Evolutionary conservation across 257 asterid genomes (phyloP).

Genomic region (Solanum bulbocastanum): DNA sequence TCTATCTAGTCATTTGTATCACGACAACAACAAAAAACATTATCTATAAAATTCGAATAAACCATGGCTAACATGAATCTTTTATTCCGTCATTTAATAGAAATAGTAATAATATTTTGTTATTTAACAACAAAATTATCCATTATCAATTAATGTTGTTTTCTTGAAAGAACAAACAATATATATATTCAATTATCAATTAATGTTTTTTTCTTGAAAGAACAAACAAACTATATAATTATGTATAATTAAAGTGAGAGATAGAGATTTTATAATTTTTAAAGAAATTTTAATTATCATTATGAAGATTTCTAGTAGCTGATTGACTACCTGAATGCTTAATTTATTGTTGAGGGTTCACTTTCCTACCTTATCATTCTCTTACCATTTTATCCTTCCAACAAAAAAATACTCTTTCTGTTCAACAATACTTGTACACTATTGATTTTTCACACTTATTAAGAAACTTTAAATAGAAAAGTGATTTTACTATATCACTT

Average conservation of each 20-base stretch:
- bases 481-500: too few species aligned
- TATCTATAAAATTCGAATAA: background rate
- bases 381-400: background rate
- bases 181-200: background rate
- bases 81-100: background rate
- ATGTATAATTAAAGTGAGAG: background rate
- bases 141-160: background rate
- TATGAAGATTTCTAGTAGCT: too few species aligned
- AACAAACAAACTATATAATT: background rate
- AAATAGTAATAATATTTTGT: background rate
- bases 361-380: too few species aligned
- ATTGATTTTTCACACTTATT: too few species aligned
- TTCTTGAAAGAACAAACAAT: too few species aligned
- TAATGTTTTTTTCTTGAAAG: background rate
- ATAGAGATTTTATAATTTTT: background rate
- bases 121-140: background rate
- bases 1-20: background rate
- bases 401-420: too few species aligned
- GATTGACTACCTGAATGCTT: too few species aligned
- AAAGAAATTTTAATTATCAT: background rate
- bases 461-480: too few species aligned
- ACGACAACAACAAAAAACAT: background rate
- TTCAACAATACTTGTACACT: too few species aligned
- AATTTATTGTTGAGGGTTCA: background rate
- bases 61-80: background rate